Conservation (phyloP, 2,329 filamentous ascomycete genomes). For the Diaporthe ampelina region DNA sequence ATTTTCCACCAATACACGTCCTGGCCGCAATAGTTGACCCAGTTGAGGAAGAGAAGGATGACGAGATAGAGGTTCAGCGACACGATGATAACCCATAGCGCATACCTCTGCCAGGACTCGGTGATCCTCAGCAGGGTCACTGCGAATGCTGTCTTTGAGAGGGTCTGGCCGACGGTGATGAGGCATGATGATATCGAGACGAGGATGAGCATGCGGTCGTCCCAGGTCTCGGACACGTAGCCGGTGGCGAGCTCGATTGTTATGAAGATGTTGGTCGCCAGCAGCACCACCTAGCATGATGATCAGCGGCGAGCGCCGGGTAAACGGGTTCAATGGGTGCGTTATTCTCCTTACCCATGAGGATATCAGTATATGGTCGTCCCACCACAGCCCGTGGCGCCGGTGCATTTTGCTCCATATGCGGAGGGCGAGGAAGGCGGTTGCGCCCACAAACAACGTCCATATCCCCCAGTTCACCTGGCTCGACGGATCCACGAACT, state of each 20-base stretch:
- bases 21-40: constrained; percentile 61
- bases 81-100: constrained; percentile 64
- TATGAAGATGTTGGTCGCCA: constrained; percentile 61
- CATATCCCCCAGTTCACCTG: constrained; percentile 43
- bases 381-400: constrained; percentile 41
- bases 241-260: constrained; percentile 63
- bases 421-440: constrained; percentile 43
- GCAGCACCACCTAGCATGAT: constrained; percentile 53
- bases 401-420: constrained; percentile 42
- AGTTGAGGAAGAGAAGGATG: constrained; percentile 62
- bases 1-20: constrained; percentile 60
- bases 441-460: constrained; percentile 42
- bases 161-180: constrained; percentile 53
- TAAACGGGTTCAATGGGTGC: background rate
- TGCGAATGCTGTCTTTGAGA: constrained; percentile 54
- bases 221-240: constrained; percentile 62
- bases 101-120: constrained; percentile 56
- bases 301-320: constrained; percentile 11
- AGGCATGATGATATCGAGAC: constrained; percentile 59
- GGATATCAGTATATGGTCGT: constrained; percentile 44
- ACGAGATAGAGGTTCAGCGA: constrained; percentile 64
- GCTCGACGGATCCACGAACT: constrained; percentile 40
- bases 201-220: constrained; percentile 66
- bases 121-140: constrained; percentile 58
- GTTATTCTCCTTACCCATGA: constrained; percentile 43